Evolutionary conservation across 768 basidiomycete genomes (phyloP).

Genomic region (Pulveroboletus ravenelii): DNA sequence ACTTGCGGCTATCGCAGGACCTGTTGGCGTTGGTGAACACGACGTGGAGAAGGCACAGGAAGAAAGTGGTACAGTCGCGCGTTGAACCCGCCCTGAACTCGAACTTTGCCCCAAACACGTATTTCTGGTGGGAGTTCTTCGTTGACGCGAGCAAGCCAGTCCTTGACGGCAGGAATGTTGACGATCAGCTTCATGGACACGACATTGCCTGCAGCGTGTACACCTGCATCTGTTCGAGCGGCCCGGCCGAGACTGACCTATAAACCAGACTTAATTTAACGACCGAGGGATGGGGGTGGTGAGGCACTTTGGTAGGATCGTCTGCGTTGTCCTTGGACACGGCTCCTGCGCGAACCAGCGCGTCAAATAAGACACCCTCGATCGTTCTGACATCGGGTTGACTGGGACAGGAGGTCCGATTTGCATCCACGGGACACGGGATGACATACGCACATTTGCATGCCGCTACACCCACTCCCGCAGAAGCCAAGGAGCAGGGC

Average conservation of each 20-base stretch:
- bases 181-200: conserved; percentile 90
- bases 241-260: conserved; percentile 84
- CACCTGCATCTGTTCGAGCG: conserved; percentile 94
- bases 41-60: background rate
- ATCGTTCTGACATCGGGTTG: conserved; percentile 76
- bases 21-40: conserved; percentile 35
- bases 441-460: conserved; percentile 79
- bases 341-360: conserved; percentile 83
- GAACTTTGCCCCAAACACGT: conserved; percentile 83
- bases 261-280: background rate
- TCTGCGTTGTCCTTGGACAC: conserved; percentile 94
- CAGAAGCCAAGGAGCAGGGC: conserved; percentile 88
- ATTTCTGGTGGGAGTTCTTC: conserved; percentile 87
- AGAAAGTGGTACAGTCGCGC: conserved; percentile 54
- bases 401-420: conserved; percentile 32
- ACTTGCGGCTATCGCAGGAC: conserved; percentile 91
- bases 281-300: background rate
- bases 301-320: conserved; percentile 75
- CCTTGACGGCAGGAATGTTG: conserved; percentile 61
- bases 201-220: conserved; percentile 93
- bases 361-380: conserved; percentile 84
- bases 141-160: conserved; percentile 74
- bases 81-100: conserved; percentile 79
- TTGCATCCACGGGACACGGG: background rate
- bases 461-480: conserved; percentile 88